Evolutionary conservation across 2,329 filamentous ascomycete species (phyloP).

Genomic region (Fusarium sp.): DNA sequence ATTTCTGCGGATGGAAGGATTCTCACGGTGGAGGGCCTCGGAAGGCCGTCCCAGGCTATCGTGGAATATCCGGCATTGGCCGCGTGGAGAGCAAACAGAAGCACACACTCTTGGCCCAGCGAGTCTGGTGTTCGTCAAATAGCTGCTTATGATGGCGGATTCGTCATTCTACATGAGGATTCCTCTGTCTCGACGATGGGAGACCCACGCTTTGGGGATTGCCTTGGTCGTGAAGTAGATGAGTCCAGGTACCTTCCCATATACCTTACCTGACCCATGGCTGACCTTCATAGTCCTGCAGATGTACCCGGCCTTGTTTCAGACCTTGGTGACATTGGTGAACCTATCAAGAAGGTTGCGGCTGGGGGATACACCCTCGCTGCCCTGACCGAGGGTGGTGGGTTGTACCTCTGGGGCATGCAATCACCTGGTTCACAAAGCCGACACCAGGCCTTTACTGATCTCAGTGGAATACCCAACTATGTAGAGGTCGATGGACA

Average conservation of each 20-base stretch:
- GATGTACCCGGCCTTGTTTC: conserved; percentile 56
- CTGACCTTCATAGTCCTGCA: conserved; percentile 54
- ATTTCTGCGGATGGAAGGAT: conserved; percentile 32
- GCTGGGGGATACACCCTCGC: conserved; percentile 67
- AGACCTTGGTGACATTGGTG: conserved; percentile 61
- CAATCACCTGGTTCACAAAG: conserved; percentile 36
- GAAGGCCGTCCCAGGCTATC: conserved; percentile 13
- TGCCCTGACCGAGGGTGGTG: conserved; percentile 66
- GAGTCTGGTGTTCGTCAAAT: conserved; percentile 51
- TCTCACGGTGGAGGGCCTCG: neutral
- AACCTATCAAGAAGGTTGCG: conserved; percentile 63
- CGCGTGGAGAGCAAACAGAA: conserved; percentile 19
- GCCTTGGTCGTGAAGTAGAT: conserved; percentile 63
- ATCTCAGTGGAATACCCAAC: conserved; percentile 49
- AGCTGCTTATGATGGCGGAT: conserved; percentile 60
- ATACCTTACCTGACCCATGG: neutral
- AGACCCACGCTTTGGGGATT: conserved; percentile 66
- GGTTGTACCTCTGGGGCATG: conserved; percentile 71
- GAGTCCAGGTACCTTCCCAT: conserved; percentile 46
- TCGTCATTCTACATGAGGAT: conserved; percentile 56
- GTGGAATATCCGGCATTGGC: conserved; percentile 37
- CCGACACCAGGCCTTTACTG: conserved; percentile 47
- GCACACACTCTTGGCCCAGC: conserved; percentile 36
- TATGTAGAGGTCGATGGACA: conserved; percentile 59
- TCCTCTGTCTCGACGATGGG: conserved; percentile 65